These are phyloP conservation scores for Colletotrichum phormii DNA, from an alignment of 2,329 filamentous ascomycete genomes.

Conservation along the genomic window DNA sequence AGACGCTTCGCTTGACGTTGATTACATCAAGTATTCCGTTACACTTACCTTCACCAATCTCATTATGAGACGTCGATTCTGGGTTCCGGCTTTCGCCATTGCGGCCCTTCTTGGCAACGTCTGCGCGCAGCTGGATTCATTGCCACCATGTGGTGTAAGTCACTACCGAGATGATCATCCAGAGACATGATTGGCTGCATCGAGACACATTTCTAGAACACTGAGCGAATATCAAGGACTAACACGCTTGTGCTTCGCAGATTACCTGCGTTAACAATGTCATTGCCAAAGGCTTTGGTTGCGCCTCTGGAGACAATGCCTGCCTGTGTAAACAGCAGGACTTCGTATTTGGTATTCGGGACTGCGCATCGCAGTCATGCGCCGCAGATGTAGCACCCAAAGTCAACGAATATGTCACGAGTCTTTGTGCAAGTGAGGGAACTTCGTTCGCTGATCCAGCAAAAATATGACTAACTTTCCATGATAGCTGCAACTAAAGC, in stretches of 20 bases:
- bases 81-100: neutral
- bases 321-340: conserved; percentile 54
- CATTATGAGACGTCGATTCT: conserved; percentile 21
- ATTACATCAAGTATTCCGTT: neutral
- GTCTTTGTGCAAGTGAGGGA: conserved; percentile 46
- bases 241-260: neutral
- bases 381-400: conserved; percentile 43
- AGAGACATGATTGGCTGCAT: neutral
- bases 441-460: neutral
- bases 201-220: neutral
- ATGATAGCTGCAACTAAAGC: conserved; percentile 18
- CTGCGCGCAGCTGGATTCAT: conserved; percentile 27
- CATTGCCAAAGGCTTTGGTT: conserved; percentile 40
- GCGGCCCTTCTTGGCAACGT: conserved; percentile 4
- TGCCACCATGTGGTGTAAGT: conserved; percentile 37
- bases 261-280: conserved; percentile 34
- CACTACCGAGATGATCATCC: too few species aligned
- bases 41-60: neutral
- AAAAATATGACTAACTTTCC: neutral
- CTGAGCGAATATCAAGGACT: neutral
- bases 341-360: conserved; percentile 51
- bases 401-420: conserved; percentile 42
- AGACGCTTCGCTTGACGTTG: neutral
- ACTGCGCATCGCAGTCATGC: conserved; percentile 52
- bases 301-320: conserved; percentile 42